Evolutionary conservation across 345 rosid genomes (phyloP).

Genomic region (Rhizophora mangle): DNA sequence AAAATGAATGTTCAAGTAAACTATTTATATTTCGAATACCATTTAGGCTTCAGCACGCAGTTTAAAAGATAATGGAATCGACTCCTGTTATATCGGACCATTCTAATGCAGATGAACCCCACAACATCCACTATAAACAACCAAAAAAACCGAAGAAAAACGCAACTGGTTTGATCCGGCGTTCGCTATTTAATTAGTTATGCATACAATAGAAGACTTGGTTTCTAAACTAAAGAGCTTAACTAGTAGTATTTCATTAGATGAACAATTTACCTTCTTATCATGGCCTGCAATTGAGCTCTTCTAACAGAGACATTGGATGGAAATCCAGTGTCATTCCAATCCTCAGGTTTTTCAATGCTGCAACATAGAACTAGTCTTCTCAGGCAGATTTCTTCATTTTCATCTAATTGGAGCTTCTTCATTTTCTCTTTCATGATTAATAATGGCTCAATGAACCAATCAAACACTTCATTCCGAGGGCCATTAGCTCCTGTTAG

Average conservation of each 20-base stretch:
- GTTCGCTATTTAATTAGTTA: not conserved
- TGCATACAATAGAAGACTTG: not conserved
- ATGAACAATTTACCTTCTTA: conserved; percentile 51
- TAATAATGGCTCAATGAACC: conserved; percentile 69
- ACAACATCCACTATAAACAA: too few relatives aligned
- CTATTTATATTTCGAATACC: too few relatives aligned
- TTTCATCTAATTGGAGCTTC: conserved; percentile 46
- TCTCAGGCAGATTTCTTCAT: conserved; percentile 57
- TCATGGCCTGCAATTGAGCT: conserved; percentile 83
- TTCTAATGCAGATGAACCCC: too few relatives aligned
- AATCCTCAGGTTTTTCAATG: conserved; percentile 61
- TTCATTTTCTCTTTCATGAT: conserved; percentile 77
- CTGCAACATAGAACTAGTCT: conserved; percentile 42
- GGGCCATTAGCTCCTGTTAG: conserved; percentile 57
- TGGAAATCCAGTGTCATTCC: conserved; percentile 58
- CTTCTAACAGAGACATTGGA: conserved; percentile 51
- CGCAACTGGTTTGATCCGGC: too few relatives aligned
- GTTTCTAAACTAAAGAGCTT: not conserved
- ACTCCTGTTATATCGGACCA: too few relatives aligned
- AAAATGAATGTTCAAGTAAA: too few relatives aligned
- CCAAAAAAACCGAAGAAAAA: not conserved
- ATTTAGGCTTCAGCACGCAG: too few relatives aligned
- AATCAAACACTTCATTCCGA: conserved; percentile 59
- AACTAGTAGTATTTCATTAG: not conserved
- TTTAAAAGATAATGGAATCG: too few relatives aligned